phyloP scores from a whole-genome alignment of 257 asterid genomes.

The Prunella vulgaris region DNA sequence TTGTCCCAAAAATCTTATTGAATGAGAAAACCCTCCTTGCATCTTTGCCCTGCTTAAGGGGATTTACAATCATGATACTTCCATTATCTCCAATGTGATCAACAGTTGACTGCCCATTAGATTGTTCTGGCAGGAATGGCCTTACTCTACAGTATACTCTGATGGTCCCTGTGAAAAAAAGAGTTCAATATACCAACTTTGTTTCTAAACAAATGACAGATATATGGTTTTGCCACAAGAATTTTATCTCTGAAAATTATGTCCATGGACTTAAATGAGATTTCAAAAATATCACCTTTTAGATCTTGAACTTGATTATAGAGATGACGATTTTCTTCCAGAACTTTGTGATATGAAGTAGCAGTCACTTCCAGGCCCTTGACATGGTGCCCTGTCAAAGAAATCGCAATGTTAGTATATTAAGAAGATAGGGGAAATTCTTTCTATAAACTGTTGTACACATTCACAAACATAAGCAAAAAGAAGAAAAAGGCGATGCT shows the following conservation, averaged over 20 bases:
- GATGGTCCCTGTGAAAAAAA: conserved; percentile 54
- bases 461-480: neutral
- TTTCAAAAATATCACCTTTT: conserved; percentile 47
- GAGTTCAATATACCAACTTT: neutral
- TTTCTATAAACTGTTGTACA: neutral
- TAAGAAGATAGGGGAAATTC: neutral
- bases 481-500: neutral
- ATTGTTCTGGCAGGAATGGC: conserved; percentile 61
- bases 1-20: conserved; percentile 69
- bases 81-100: conserved; percentile 93
- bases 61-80: conserved; percentile 79
- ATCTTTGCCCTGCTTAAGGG: conserved; percentile 75
- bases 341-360: conserved; percentile 68
- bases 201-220: neutral
- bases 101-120: conserved; percentile 63
- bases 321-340: conserved; percentile 85
- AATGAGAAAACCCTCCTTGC: conserved; percentile 76
- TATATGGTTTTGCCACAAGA: neutral
- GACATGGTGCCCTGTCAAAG: conserved; percentile 57
- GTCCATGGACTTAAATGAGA: neutral
- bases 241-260: neutral
- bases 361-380: conserved; percentile 66
- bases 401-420: conserved; percentile 1
- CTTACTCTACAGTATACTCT: conserved; percentile 88
- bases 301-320: conserved; percentile 94